Conservation (phyloP, 176 grass and related monocot species). For the Oryza officinalis region DNA sequence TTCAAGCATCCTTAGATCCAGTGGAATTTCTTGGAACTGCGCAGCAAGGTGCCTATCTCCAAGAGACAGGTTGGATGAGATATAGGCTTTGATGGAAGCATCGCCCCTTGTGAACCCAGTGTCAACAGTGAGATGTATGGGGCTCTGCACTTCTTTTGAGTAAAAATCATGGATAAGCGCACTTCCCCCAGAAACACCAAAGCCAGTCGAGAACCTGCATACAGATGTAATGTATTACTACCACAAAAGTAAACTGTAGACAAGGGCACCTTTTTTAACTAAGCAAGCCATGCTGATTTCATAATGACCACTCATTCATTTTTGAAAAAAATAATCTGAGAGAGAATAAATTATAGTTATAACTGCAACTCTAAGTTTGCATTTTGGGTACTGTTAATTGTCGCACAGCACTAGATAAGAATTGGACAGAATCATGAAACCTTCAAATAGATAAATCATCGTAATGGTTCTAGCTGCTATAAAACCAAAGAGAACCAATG, state of each 20-base stretch:
- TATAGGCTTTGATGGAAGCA: conserved; percentile 85
- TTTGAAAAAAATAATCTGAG: not conserved
- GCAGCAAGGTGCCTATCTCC: conserved; percentile 82
- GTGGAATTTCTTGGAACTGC: conserved; percentile 92
- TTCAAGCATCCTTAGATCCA: conserved; percentile 83
- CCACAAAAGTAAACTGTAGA: not conserved
- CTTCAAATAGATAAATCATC: not conserved
- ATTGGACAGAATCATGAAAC: not conserved
- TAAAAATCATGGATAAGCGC: conserved; percentile 96
- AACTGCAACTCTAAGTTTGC: not conserved
- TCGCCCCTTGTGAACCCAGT: conserved; percentile 83
- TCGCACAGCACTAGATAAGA: not conserved
- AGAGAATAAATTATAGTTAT: not conserved
- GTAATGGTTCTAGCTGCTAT: not conserved
- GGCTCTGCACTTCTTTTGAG: conserved; percentile 72
- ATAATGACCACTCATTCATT: not conserved
- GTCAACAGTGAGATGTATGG: conserved; percentile 88
- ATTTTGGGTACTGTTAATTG: not conserved
- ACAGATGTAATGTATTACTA: not conserved
- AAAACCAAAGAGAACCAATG: not conserved
- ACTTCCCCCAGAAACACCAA: conserved; percentile 85
- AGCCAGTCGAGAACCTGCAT: conserved; percentile 92
- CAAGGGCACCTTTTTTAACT: not conserved
- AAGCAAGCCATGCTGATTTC: not conserved
- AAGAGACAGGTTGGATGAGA: conserved; percentile 71